Base-by-base conservation (phyloP, 352 stramenopile species). In the Phytophthora crassamura region DNA sequence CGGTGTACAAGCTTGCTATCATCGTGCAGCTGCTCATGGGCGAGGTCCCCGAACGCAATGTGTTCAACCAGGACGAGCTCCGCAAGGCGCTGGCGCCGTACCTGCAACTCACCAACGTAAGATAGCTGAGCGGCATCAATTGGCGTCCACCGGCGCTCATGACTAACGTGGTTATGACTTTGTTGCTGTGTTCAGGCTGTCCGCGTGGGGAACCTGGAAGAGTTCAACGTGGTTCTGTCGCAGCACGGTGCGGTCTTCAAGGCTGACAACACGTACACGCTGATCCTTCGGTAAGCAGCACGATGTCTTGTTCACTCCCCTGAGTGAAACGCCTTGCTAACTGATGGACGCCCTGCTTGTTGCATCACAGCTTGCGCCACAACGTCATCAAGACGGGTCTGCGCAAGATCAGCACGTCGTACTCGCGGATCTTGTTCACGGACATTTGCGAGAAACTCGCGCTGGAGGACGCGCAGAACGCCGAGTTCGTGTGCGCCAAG, bases 341-440 rank as follows among this genome's bases (percentile, higher is more conserved):
- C 35, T 58, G 34, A 63, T 49, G 32, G 40, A 11, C 55, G 8
- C 12, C 28, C 42, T 42, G 33, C 61, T 20, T 7, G 47, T 28
- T 33, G 63, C n/a, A n/a, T n/a, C 14, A 7, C 56, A 94, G 86
- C 22, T 80, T 99, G 72, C 92, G 94, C 28, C 97, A 99, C 78
- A 98, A 98, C 67, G 98, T 99, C 18, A 98, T 99, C 69, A 99
- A 99, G 88, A 98, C 97, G 1, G 98, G 97, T 59, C 87, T 99
- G 39, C 89, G 97, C 59, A 98, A 98, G 67, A 97, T 99, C 65
- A 98, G 97, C 73, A 91, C 95, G 18, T 98, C 93, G 74, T 99
- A 99, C 80, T 97, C 85, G 61, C 89, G 90, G 18, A 92, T 95
- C 50, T 75, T 77, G 36, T 97, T 95, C 71, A 59, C 62, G 30